Base-by-base conservation (phyloP, 176 grass and related monocot genomes). In the barley (Hordeum vulgare) region DNA sequence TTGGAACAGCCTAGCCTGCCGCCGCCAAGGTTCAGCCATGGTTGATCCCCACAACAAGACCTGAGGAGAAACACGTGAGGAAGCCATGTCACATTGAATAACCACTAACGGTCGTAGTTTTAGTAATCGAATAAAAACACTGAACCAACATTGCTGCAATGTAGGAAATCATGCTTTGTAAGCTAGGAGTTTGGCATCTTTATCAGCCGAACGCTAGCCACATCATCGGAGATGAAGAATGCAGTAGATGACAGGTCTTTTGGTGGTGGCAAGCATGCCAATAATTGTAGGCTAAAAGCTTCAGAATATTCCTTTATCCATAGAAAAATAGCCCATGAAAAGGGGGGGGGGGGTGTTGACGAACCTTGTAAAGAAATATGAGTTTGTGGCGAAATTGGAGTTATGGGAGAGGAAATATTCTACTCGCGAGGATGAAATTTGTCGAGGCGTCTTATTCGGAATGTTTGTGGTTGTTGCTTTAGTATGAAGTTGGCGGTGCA, bases 181-280 rank as follows among this genome's bases (percentile, higher is more conserved):
- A 27, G 1, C 51, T 27, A 76, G 77, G 84, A 86, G 64, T 86
- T 81, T 80, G 66, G 71, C 39, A n/a, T 89, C 37, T 92, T 89
- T n/a, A 86, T 34, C 49, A 47, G 12, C 53, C 13, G 27, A 27
- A 92, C 71, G 63, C 42, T 59, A 33, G 45, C 21, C 14, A 49
- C 71, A 56, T 21, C 18, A 28, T 39, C 87, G 9, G 80, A 84
- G 18, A 5, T 11, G 49, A 76, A 49, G 62, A 92, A 86, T 17
- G 33, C 61, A n/a, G 0, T 1, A 56, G 53, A 61, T 45, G 76
- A 33, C 47, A 25, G 2, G 1, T 0, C 11, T 3, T 21, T 0
- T 56, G 7, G 18, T 51, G 28, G n/a, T 61, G 27, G 65, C 51
- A 21, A 3, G 31, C 39, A 74, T 37, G 68, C 18, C 59, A 34